Base-by-base conservation (phyloP, 768 basidiomycete species). In the Pulveroboletus sp. region DNA sequence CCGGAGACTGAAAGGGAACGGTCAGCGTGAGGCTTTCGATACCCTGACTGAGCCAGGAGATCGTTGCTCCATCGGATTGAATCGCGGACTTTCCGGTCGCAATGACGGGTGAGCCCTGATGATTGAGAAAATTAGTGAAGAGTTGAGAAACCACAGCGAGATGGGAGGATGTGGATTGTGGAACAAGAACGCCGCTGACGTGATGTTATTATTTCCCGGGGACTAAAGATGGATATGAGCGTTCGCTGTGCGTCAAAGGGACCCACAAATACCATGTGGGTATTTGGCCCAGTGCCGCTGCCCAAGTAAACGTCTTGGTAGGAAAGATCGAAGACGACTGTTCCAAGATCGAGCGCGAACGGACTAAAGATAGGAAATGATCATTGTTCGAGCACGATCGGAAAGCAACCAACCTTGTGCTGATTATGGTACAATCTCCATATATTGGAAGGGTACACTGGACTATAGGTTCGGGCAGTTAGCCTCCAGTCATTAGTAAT, bases 111-210 rank as follows among this genome's bases (percentile, higher is more conserved):
- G 83, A 80, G 15, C 57, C 64, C 21, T 79, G 77, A 21, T 82
- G 76, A 57, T 89, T 88, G 55, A 89, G 69, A 60, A 86, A 88
- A 41, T 79, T 77, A 14, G 83, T 85, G 65, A 89, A 89, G 37
- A 89, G 69, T 46, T 77, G 62, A 7, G 83, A 83, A 41, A 86
- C 69, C n/a, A 61, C 57, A 4, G 65, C 70, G 36, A 87, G 74
- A 39, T 76, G 68, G 6, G 66, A 60, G 9, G 74, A 51, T 21
- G 68, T 68, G 11, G 72, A 74, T 49, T 87, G 83, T 5, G 72
- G 76, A 37, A 81, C 57, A 36, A 89, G 71, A 21, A 72, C 68
- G 11, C 86, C 86, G 11, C 59, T 66, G 46, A 89, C 3, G 76
- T 77, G 52, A 88, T 79, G 37, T 73, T 71, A 60, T 86, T 87